Base-by-base conservation (phyloP, 2,329 filamentous ascomycete genomes). In the Cladobotryum protrusum region DNA sequence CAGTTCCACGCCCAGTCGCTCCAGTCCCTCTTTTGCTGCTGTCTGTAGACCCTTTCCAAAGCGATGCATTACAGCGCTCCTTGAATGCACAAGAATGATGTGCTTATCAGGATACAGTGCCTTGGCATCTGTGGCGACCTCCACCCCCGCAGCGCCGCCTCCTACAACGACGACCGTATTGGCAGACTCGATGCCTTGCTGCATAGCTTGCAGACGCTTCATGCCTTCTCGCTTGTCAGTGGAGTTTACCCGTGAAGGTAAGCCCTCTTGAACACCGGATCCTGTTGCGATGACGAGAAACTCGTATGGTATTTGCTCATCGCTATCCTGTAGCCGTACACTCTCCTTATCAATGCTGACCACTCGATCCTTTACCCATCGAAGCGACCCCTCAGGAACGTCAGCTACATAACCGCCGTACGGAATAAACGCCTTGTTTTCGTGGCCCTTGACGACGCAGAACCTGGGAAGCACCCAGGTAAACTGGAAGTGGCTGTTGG, bases 131-230 rank as follows among this genome's bases (percentile, higher is more conserved):
- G 78, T 73, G 0, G 79, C 80, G 33, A 84, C 64, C 62, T 85
- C 78, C 0, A 85, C 76, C 1, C 82, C 82, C 0, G 81, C 81
- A 1, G 82, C 79, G 3, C 81, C 81, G 0, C 79, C 81, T 2
- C 81, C 82, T 0, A 79, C 70, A 0, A 81, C 70, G 2, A 78
- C 74, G 6, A 80, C 55, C 29, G 66, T 68, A 12, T 61, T 60
- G 1, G 76, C 71, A 0, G 59, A 56, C 37, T 67, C 66, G 45
- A 83, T 73, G 3, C 63, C 63, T 1, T 57, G 55, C 61, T 81
- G 79, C 60, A 79, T 70, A 2, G 59, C 59, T 40, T 63, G 63
- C 35, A 83, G 54, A n/a, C 69, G 65, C 45, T 60, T 56, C 17
- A 75, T 64, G 0, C 72, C 77, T 14, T 69, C 66, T 0, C 53